phyloP scores from a whole-genome alignment of 169 alveolate species.

The Plasmodium ovale region DNA sequence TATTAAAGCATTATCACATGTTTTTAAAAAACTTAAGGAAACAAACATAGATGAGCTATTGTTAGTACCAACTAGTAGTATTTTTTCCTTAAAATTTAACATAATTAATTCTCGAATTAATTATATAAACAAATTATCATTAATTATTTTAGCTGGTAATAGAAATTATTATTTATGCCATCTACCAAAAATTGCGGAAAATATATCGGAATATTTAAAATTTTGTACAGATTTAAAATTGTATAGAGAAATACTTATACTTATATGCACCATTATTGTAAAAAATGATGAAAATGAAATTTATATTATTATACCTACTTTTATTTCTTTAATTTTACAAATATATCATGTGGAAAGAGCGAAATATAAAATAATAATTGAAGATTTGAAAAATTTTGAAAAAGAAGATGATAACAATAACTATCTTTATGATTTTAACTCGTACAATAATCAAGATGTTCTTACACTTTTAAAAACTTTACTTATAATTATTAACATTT shows the following conservation, averaged over 20 bases:
- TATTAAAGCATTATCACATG: conserved; percentile 27
- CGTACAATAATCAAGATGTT: conserved; percentile 54
- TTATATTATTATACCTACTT: conserved; percentile 71
- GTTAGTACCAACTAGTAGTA: conserved; percentile 60
- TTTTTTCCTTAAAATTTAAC: conserved; percentile 63
- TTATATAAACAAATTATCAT: conserved; percentile 69
- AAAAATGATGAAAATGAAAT: conserved; percentile 76
- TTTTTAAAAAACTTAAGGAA: conserved; percentile 69
- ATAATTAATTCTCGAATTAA: conserved; percentile 69
- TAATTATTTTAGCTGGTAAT: conserved; percentile 49
- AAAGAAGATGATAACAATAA: conserved; percentile 68
- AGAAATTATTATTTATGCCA: conserved; percentile 45
- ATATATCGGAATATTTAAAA: conserved; percentile 67
- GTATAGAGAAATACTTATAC: conserved; percentile 65
- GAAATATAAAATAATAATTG: conserved; percentile 53
- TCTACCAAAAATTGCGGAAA: conserved; percentile 76
- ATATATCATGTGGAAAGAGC: conserved; percentile 72
- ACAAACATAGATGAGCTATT: conserved; percentile 65
- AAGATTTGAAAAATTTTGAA: conserved; percentile 20
- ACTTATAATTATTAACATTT: conserved; percentile 47
- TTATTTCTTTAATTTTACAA: conserved; percentile 61
- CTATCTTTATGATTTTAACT: conserved; percentile 63
- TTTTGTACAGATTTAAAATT: conserved; percentile 61
- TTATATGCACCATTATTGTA: conserved; percentile 54
- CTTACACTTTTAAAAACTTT: conserved; percentile 46